A percentile compares a stretch with the other conserved stretches of the same genome.
Conservation (phyloP, 495 filamentous ascomycete species). For the Cenococcum geophilum region DNA sequence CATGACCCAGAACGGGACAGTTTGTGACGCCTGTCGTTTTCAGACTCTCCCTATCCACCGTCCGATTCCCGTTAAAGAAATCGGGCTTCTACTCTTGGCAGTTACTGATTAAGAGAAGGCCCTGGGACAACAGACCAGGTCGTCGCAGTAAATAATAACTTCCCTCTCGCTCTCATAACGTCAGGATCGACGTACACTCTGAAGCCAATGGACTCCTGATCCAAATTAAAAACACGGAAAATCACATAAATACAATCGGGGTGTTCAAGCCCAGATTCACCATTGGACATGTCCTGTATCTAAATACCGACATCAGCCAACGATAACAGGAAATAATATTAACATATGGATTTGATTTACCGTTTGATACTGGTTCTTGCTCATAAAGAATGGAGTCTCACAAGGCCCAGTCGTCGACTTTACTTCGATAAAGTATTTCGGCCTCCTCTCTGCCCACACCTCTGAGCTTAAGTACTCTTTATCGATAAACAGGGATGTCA, state of each 20-base stretch:
- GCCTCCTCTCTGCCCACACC: conserved; percentile 30
- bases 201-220: neutral
- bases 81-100: no score
- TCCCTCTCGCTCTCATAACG: neutral
- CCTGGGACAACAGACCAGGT: neutral
- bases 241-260: neutral
- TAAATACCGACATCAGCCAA: neutral
- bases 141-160: neutral
- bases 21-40: no score
- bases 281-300: neutral
- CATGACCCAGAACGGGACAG: no score
- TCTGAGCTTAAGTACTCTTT: conserved; percentile 33
- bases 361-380: neutral
- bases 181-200: neutral
- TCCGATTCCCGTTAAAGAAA: no score
- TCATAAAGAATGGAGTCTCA: conserved; percentile 36
- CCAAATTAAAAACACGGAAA: neutral
- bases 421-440: conserved; percentile 45
- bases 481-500: conserved; percentile 38
- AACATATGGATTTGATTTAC: neutral
- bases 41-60: no score
- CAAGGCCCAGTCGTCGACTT: conserved; percentile 43
- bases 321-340: neutral
- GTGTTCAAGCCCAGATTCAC: neutral
- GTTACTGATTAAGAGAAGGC: no score